A percentile compares a stretch with the other conserved stretches of the same genome.
These are phyloP conservation scores for Coemansia sp. DNA, from an alignment of 192 early-diverging fungal genomes.

Conservation along the genomic window DNA sequence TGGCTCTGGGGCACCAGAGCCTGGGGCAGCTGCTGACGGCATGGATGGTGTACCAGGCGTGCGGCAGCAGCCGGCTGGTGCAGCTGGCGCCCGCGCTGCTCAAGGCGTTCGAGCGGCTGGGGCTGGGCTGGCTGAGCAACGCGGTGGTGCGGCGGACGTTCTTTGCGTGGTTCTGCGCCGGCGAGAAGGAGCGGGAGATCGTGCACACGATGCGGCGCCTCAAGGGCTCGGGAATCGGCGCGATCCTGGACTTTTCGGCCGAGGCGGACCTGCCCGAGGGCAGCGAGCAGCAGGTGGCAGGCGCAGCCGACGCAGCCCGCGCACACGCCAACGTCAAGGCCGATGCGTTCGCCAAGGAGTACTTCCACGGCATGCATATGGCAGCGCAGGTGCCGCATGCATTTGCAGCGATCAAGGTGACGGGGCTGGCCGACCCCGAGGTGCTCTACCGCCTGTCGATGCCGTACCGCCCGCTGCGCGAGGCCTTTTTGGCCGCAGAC, in stretches of 20 bases:
- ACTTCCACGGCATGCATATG: slow-evolving; percentile 71
- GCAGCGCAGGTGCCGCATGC: slow-evolving; percentile 62
- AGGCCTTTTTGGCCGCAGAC: slow-evolving; percentile 54
- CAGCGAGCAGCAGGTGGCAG: slow-evolving; percentile 31
- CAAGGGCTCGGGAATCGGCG: slow-evolving; percentile 64
- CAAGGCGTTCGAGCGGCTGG: slow-evolving; percentile 25
- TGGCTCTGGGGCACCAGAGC: slow-evolving; percentile 41
- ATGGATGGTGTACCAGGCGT: slow-evolving; percentile 43
- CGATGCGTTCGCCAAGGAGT: slow-evolving; percentile 64
- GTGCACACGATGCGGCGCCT: slow-evolving; percentile 75
- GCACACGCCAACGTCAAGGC: slow-evolving; percentile 62
- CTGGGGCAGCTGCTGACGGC: slow-evolving; percentile 33
- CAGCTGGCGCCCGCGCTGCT: slow-evolving; percentile 34
- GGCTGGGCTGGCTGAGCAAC: slow-evolving; percentile 56
- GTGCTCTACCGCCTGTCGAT: slow-evolving; percentile 72
- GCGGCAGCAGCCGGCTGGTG: slow-evolving; percentile 38
- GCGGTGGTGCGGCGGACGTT: slow-evolving; percentile 80
- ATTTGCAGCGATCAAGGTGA: slow-evolving; percentile 87
- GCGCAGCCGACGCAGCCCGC: slow-evolving; percentile 43
- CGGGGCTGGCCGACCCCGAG: slow-evolving; percentile 73
- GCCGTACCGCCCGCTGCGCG: slow-evolving; percentile 31
- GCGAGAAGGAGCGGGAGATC: slow-evolving; percentile 82
- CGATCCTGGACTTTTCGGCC: slow-evolving; percentile 82
- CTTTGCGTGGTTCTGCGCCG: slow-evolving; percentile 80
- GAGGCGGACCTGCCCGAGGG: slow-evolving; percentile 77